Evolutionary conservation across 2,329 filamentous ascomycete species (phyloP), one percentile per base, ranked within the genome.

Genomic region (Pseudogymnoascus sp.): DNA sequence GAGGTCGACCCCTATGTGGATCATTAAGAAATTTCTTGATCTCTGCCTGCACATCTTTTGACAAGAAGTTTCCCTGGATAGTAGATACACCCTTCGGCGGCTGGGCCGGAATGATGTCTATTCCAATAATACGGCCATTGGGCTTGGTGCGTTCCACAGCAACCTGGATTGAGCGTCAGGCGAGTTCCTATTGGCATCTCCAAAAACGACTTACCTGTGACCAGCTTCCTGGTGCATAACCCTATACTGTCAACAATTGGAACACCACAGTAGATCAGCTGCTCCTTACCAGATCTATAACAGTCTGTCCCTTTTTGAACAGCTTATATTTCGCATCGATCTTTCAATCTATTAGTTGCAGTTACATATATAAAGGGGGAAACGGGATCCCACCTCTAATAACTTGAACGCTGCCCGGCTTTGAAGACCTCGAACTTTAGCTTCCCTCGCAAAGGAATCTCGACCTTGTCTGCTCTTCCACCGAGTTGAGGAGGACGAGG

Each of bases 391-490:
- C 73, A 91, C 91, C 81, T 97, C 90, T 16, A 97, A 77, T 8
- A 99, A 79, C 76, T 99, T 99, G 75, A 95, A 97, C 0, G 93
- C 95, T 25, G 95, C 95, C 66, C 95, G 86, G 70, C 91, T 96
- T 76, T 93, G 97, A 64, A 97, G 78, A 0, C 88, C 88, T 68
- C 89, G 83, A 1, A 96, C 86, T 71, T 86, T 89, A 53, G 95
- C 93, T 69, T 89, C 85, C 63, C 84, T 84, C 0, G 89, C 84
- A 73, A 86, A 96, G 16, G 76, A 77, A 77, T 99, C 95, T 42
- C 77, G 82, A 40, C 79, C 79, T 72, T 97, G 93, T 18, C 95
- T 88, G 61, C 83, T 82, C 74, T 91, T 91, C 95, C 95, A 99
- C 75, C 86, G 81, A 60, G 84, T 89, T 1, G 88, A 91, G 2